Evolutionary conservation across 345 rosid species (phyloP).

Genomic region (Ailanthus altissimus): DNA sequence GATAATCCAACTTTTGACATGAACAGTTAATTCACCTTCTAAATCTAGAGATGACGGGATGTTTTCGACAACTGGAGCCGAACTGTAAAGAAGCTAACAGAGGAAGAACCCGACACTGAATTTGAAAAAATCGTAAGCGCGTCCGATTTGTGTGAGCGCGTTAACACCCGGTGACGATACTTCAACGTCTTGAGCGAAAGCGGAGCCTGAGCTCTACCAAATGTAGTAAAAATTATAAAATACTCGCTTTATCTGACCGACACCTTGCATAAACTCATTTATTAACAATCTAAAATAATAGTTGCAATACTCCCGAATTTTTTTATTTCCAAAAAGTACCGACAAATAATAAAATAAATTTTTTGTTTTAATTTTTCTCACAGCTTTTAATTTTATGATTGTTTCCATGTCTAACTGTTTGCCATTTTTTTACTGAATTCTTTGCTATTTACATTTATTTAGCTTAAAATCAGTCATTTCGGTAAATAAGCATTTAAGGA

Average conservation of each 20-base stretch:
- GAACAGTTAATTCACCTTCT: too few species aligned
- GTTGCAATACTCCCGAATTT: background rate
- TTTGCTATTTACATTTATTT: background rate
- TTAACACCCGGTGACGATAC: background rate
- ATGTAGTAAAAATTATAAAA: background rate
- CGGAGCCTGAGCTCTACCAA: background rate
- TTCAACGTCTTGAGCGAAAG: background rate
- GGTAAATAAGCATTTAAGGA: background rate
- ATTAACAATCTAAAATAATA: background rate
- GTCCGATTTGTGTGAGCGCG: slow-evolving; percentile 5
- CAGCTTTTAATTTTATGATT: too few species aligned
- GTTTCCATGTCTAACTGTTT: background rate
- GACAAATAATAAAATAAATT: too few species aligned
- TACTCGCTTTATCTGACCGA: background rate
- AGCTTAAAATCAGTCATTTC: background rate
- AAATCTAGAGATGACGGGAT: background rate
- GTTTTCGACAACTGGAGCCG: background rate
- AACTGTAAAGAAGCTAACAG: background rate
- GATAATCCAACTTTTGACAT: background rate
- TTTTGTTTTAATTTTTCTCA: too few species aligned
- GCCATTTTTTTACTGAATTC: background rate
- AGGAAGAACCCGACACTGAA: background rate
- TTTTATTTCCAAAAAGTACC: background rate
- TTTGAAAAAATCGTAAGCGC: background rate
- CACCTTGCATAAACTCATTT: background rate